Percentiles rank a stretch among this genome's conserved stretches.
phyloP scores from a whole-genome alignment of 2,329 filamentous ascomycete species.

The Sporothrix mexicana region DNA sequence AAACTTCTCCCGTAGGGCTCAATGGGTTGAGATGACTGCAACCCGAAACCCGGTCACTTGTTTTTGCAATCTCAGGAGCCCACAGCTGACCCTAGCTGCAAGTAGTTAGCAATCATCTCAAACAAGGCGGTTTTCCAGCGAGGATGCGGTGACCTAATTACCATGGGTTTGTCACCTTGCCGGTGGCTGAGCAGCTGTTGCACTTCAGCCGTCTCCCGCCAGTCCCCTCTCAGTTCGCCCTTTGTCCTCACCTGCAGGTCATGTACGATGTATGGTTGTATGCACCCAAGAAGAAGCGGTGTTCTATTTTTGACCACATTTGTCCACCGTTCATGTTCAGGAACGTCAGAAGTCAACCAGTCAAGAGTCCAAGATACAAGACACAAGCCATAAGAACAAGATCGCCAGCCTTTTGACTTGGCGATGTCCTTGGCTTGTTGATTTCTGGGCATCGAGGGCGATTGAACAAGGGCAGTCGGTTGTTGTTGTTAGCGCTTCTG shows the following conservation, averaged over 20 bases:
- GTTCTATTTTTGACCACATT: constrained; percentile 17
- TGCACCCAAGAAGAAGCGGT: not conserved
- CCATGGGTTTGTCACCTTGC: constrained; percentile 4
- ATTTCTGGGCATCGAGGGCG: not conserved
- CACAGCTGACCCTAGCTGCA: not conserved
- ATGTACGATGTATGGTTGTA: too few relatives aligned
- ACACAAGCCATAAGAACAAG: not conserved
- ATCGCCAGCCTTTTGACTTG: constrained; percentile 7
- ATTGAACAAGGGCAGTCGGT: not conserved
- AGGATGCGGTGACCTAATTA: not conserved
- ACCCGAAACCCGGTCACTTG: constrained; percentile 17
- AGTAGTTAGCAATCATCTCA: not conserved
- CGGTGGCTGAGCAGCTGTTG: constrained; percentile 8
- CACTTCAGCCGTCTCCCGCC: not conserved
- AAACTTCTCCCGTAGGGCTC: constrained; percentile 14
- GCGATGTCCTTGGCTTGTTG: not conserved
- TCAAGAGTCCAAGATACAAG: not conserved
- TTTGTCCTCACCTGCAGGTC: not conserved
- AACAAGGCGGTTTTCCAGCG: constrained; percentile 17
- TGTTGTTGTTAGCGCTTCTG: constrained; percentile 22
- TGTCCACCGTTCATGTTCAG: not conserved
- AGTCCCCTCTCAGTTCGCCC: not conserved
- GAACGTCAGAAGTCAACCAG: not conserved
- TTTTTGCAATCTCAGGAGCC: not conserved
- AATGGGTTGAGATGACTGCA: constrained; percentile 16